Conservation (phyloP, 2,329 filamentous ascomycete species). For the Ophiocordyceps camponoti-leonardi region DNA sequence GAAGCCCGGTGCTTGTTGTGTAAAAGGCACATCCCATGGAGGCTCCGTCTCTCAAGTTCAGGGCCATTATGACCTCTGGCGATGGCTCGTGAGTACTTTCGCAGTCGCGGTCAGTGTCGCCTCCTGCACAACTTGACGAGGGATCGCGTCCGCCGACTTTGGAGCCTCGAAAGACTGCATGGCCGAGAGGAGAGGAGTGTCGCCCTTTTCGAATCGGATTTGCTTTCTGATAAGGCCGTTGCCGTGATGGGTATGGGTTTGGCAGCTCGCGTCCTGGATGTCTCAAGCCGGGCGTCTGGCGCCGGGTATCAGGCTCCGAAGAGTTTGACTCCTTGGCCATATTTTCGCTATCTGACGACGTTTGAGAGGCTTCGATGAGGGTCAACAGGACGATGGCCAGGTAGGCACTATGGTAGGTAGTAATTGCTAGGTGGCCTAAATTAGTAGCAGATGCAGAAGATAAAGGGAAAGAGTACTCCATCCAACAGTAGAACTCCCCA, state of each 20-base stretch:
- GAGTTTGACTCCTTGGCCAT: neutral
- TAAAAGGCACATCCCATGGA: conserved; percentile 78
- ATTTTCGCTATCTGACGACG: neutral
- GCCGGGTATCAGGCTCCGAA: neutral
- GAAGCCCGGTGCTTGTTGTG: conserved; percentile 45
- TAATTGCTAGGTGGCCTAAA: too few species aligned
- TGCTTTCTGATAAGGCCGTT: neutral
- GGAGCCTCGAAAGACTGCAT: neutral
- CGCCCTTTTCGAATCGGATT: neutral
- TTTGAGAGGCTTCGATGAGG: neutral
- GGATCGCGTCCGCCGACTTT: neutral
- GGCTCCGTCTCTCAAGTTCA: conserved; percentile 54
- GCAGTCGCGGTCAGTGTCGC: neutral
- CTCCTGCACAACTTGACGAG: neutral
- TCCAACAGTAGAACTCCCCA: too few species aligned
- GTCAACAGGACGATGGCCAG: neutral
- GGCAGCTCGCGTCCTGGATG: neutral
- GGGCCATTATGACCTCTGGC: conserved; percentile 57
- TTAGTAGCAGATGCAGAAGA: too few species aligned
- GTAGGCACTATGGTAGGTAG: neutral
- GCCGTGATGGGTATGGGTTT: neutral
- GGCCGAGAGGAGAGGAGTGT: neutral
- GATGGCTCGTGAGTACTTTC: neutral
- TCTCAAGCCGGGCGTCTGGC: neutral
- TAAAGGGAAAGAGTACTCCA: too few species aligned